A percentile compares a stretch with the other conserved stretches of the same genome.
phyloP scores from a whole-genome alignment of 2,329 filamentous ascomycete species.

The Alternaria infectoria region DNA sequence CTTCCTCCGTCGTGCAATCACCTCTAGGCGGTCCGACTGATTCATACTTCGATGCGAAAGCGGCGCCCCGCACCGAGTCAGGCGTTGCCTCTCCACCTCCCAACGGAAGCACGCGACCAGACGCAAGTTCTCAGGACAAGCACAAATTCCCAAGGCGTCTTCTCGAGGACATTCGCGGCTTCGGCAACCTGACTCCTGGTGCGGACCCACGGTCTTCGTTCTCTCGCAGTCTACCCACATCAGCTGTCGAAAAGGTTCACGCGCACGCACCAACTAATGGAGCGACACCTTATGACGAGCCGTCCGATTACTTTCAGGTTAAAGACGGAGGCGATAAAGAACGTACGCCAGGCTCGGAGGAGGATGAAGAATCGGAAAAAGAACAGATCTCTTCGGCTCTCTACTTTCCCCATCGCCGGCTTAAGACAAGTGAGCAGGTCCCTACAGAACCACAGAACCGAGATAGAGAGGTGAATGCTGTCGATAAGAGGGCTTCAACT shows the following conservation, averaged over 20 bases:
- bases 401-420: slow-evolving; percentile 76
- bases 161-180: slow-evolving; percentile 64
- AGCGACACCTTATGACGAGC: slow-evolving; percentile 24
- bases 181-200: slow-evolving; percentile 58
- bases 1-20: slow-evolving; percentile 37
- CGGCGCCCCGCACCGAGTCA: slow-evolving; percentile 16
- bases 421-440: slow-evolving; percentile 50
- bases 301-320: slow-evolving; percentile 39
- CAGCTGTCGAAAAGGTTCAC: slow-evolving; percentile 44
- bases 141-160: slow-evolving; percentile 55
- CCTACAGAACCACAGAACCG: slow-evolving; percentile 28
- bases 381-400: slow-evolving; percentile 88
- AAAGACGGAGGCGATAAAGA: slow-evolving; percentile 25
- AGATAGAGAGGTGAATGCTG: slow-evolving; percentile 33
- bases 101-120: neutral
- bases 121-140: slow-evolving; percentile 8
- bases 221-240: slow-evolving; percentile 58
- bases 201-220: slow-evolving; percentile 55
- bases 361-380: slow-evolving; percentile 68
- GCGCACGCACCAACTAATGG: slow-evolving; percentile 23
- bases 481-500: slow-evolving; percentile 34
- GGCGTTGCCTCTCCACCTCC: slow-evolving; percentile 2
- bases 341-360: slow-evolving; percentile 50
- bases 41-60: slow-evolving; percentile 37
- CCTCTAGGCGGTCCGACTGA: slow-evolving; percentile 24